Conservation (phyloP, 73 alveolate species). For the Tetrahymena malaccensis region DNA sequence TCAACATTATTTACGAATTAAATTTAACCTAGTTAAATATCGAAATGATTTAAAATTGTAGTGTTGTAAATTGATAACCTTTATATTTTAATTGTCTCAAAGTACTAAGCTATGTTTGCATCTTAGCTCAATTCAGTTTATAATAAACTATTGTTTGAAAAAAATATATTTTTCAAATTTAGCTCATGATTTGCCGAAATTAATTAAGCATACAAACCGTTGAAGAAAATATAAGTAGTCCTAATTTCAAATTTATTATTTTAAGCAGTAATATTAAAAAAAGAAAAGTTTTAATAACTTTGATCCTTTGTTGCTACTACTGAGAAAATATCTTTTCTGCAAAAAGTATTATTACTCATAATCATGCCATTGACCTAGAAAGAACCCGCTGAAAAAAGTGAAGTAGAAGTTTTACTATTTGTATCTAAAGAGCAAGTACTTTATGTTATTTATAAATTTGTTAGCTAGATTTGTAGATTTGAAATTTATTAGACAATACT, state of each 20-base stretch:
- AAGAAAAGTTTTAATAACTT: neutral
- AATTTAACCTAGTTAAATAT: neutral
- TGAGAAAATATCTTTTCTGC: neutral
- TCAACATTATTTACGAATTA: neutral
- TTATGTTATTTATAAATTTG: too few relatives aligned
- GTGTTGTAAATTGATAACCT: neutral
- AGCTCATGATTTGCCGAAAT: neutral
- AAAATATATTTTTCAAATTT: neutral
- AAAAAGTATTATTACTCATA: neutral
- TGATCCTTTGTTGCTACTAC: neutral
- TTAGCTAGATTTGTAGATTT: too few relatives aligned
- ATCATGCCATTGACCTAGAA: neutral
- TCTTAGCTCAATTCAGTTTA: neutral
- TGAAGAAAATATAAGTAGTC: neutral
- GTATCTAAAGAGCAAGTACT: neutral
- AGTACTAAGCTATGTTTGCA: neutral
- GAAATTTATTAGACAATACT: neutral
- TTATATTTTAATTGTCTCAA: neutral
- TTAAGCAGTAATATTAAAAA: neutral
- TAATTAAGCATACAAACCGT: neutral
- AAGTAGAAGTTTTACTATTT: neutral
- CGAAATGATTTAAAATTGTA: neutral
- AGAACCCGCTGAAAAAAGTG: neutral
- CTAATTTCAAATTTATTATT: neutral
- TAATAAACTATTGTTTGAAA: too few relatives aligned